Percentiles rank a stretch among this genome's conserved stretches.
These are phyloP conservation scores for Knoxdaviesia capensis DNA, from an alignment of 2,329 filamentous ascomycete genomes.

Conservation along the genomic window DNA sequence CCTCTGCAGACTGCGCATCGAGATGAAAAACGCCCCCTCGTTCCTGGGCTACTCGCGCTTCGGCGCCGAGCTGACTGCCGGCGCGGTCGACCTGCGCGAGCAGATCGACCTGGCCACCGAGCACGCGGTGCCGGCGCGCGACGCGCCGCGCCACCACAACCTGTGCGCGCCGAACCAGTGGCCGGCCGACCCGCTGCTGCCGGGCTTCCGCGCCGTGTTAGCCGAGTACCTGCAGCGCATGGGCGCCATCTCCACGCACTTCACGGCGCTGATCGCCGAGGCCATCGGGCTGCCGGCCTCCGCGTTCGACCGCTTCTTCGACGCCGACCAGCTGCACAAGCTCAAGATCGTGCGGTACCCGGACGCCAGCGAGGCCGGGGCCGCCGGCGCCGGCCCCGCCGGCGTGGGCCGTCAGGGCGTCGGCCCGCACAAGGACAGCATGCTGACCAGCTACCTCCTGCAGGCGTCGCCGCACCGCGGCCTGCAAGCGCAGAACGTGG, in stretches of 20 bases:
- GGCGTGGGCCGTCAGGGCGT: conserved; percentile 35
- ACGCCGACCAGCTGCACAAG: conserved; percentile 59
- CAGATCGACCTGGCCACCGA: conserved; percentile 75
- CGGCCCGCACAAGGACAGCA: conserved; percentile 69
- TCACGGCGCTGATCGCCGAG: conserved; percentile 67
- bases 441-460: conserved; percentile 64
- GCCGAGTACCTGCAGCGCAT: conserved; percentile 60
- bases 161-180: conserved; percentile 64
- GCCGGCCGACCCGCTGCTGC: conserved; percentile 43
- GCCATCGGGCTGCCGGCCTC: conserved; percentile 49
- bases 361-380: conserved; percentile 39
- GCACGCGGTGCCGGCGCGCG: conserved; percentile 41
- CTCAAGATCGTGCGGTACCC: conserved; percentile 81
- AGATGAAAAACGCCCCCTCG: conserved; percentile 54
- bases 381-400: too few species aligned
- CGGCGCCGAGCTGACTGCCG: conserved; percentile 51
- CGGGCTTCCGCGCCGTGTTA: conserved; percentile 47
- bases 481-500: conserved; percentile 65
- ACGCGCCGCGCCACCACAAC: conserved; percentile 52
- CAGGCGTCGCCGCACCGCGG: conserved; percentile 61
- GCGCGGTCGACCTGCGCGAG: conserved; percentile 59
- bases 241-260: conserved; percentile 49
- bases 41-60: conserved; percentile 52
- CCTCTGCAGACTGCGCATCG: conserved; percentile 33
- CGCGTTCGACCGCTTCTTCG: conserved; percentile 66